Evolutionary conservation across 495 filamentous ascomycete species (phyloP), one percentile per base, ranked within the genome.

Genomic region (Lepraria neglecta): DNA sequence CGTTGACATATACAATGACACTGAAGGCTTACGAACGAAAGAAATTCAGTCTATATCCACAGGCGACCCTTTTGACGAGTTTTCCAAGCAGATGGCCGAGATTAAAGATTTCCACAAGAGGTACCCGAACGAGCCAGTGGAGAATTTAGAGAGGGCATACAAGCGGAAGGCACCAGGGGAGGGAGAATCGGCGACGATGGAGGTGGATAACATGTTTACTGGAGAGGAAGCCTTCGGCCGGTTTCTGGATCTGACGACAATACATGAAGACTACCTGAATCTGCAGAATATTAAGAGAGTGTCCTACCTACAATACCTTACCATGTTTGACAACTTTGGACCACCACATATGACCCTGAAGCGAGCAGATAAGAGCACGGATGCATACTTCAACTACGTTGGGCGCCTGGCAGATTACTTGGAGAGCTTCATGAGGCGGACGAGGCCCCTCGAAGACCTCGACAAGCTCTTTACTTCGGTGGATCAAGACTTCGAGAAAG

Each of bases 141-240:
- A 97, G 72, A 96, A 97, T 69, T 83, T 97, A 14, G 94, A 98
- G 75, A 80, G 85, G 60, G 90, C 91, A 61, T 97, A 98, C 74
- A 87, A 90, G 74, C 86, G 85, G 45, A 83, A 80, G 56, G 82
- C 82, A 33, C 80, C 85, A 7, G 85, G 76, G 2, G 83, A 87
- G 47, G 84, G 87, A 42, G 89, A 91, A 42, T 67, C 72, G 27
- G 70, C 77, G 19, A 76, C 77, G 2, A 80, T 78, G 64, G 83
- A 92, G 50, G 84, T 96, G 58, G 91, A 97, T 65, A 84, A 80
- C 57, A 88, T 96, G 86, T 98, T 97, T 70, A 94, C 90, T 2
- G 95, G 94, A 21, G 94, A 97, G 74, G 94, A 98, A 72, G 84
- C 85, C 3, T 96, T 86, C 67, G 94, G 94, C 30, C 86, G 89